Conservation (phyloP, 306 rosid genomes). For the Comarum palustre region DNA sequence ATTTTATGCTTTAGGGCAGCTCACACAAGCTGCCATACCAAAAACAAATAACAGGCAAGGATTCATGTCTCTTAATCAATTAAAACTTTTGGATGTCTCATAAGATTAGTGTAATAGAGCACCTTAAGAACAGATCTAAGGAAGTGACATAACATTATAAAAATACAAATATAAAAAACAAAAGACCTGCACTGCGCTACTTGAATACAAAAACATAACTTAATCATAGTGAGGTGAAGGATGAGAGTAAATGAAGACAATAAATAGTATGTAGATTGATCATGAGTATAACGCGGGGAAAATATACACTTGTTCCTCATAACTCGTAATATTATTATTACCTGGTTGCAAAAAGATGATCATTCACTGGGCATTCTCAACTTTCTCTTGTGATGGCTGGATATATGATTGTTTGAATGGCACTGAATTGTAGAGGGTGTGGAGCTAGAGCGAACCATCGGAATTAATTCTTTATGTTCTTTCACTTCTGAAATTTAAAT, state of each 20-base stretch:
- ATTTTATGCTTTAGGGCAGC: neutral
- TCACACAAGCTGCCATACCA: neutral
- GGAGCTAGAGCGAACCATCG: constrained; percentile 40
- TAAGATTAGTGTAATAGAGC: neutral
- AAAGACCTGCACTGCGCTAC: neutral
- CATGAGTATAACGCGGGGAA: neutral
- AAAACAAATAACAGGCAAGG: neutral
- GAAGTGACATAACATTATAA: neutral
- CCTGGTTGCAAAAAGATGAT: constrained; percentile 87
- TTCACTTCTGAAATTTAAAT: constrained; percentile 60
- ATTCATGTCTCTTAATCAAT: neutral
- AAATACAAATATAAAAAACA: neutral
- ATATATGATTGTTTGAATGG: constrained; percentile 58
- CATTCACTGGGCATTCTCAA: constrained; percentile 81
- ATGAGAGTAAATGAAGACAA: neutral
- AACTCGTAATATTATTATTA: constrained; percentile 21
- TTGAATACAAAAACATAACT: neutral
- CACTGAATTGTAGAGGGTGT: constrained; percentile 42
- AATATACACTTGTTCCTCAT: neutral
- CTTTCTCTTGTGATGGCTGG: constrained; percentile 94
- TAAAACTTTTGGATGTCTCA: neutral
- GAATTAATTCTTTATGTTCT: constrained; percentile 71
- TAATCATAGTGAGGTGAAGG: neutral
- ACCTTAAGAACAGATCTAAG: neutral
- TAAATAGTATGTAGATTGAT: neutral